Evolutionary conservation across 164 flowering plant species (phyloP), one percentile per base, ranked within the genome.

Genomic region (Macadamia tetraphylla): DNA sequence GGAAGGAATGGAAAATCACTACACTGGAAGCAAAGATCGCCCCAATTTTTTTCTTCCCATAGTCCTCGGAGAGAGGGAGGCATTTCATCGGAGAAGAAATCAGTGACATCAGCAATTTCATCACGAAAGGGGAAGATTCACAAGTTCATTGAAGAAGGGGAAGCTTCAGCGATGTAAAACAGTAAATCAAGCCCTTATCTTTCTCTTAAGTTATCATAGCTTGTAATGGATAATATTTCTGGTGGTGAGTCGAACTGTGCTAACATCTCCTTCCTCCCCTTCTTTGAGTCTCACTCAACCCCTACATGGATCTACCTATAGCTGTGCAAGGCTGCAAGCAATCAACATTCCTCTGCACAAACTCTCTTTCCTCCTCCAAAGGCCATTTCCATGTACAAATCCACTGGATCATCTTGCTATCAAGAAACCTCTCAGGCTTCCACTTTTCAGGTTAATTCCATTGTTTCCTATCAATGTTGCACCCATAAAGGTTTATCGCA

Each of bases 311-410:
- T 69, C 89, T 78, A 15, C 87, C 98, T 29, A 95, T 89, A 7
- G 89, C 30, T 0, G 82, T 71, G 79, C 92, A 86, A 18, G 87
- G 65, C 23, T 23, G 23, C 23, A 23, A 23, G 23, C 23, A 57
- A 92, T 87, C 48, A 77, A 23, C 83, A 80, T 75, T 6, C 98
- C 99, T 98, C 99, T 0, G 97, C 90, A 55, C 99, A 95, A 0
- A 76, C 86, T 83, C 99, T 79, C 80, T 85, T 95, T 59, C 99
- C 99, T 13, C 79, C 93, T 71, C 99, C 99, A 75, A 95, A 95
- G 1, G 97, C 94, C 97, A 91, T 91, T 40, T 97, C 91, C 88
- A 82, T 90, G 87, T 85, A 70, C 70, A 92, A 53, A 68, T 95
- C 99, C 77, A 62, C 35, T 0, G 73, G 70, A 31, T 92, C 98